Conservation (phyloP, 2,329 filamentous ascomycete species). For the Talaromyces funiculosus region DNA sequence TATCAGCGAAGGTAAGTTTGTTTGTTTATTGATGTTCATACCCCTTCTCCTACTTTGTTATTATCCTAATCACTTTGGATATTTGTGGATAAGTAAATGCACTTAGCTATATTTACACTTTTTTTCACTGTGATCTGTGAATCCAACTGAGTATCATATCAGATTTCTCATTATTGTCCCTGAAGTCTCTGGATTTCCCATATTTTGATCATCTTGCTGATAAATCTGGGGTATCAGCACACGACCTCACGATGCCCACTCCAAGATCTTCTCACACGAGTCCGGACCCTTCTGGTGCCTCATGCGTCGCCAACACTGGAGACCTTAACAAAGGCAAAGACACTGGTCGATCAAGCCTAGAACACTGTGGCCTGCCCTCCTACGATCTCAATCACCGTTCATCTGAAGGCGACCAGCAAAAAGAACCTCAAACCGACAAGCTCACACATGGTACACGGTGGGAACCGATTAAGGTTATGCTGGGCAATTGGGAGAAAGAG, state of each 20-base stretch:
- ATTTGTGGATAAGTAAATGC: background rate
- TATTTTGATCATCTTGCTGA: background rate
- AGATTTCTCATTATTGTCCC: background rate
- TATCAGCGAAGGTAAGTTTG: background rate
- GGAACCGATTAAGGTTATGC: constrained; percentile 8
- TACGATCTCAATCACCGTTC: background rate
- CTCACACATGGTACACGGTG: background rate
- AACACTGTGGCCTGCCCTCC: constrained; percentile 1
- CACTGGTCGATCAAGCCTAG: background rate
- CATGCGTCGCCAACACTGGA: background rate
- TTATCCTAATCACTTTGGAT: background rate
- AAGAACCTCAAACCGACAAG: background rate
- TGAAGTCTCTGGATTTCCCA: background rate
- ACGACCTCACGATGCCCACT: background rate
- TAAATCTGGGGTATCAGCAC: background rate
- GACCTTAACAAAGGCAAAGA: background rate
- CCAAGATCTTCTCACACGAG: background rate
- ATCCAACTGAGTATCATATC: background rate
- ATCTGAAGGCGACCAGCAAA: background rate
- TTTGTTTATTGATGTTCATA: background rate
- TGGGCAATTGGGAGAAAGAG: background rate
- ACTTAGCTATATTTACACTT: background rate
- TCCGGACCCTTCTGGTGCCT: background rate
- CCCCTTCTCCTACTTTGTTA: background rate
- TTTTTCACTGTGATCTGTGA: background rate